These are phyloP conservation scores for Colletotrichum sp. DNA, from an alignment of 2,329 filamentous ascomycete species.

Conservation along the genomic window DNA sequence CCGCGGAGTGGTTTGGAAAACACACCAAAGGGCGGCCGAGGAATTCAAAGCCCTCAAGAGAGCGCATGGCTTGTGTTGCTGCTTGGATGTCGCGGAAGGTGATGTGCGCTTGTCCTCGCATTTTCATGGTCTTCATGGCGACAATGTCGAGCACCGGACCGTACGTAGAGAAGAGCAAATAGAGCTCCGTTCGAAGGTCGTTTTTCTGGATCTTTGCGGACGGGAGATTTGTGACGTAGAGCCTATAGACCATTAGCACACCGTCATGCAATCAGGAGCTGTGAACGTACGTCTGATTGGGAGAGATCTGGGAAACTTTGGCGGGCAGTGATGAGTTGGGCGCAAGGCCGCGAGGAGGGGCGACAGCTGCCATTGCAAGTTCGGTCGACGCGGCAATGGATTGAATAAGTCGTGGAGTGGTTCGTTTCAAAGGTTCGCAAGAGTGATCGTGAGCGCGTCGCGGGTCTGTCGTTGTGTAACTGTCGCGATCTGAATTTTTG, in stretches of 20 bases:
- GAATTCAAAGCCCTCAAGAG: constrained; percentile 84
- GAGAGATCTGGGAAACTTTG: constrained; percentile 62
- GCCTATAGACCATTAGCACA: constrained; percentile 50
- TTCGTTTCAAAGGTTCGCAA: neutral
- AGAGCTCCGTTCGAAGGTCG: constrained; percentile 85
- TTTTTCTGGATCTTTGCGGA: constrained; percentile 89
- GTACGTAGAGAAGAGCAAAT: constrained; percentile 93
- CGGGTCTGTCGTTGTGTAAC: neutral
- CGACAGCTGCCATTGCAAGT: constrained; percentile 38
- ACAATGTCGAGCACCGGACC: constrained; percentile 92
- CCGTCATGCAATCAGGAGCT: neutral
- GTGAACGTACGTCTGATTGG: constrained; percentile 75
- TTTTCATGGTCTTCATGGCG: constrained; percentile 85
- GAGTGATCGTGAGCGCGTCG: neutral
- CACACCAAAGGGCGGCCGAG: constrained; percentile 85
- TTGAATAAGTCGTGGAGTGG: neutral
- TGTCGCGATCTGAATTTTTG: constrained; percentile 13
- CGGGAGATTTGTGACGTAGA: constrained; percentile 87
- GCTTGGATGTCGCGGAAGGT: constrained; percentile 88
- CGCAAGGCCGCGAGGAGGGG: constrained; percentile 40
- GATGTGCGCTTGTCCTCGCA: constrained; percentile 95
- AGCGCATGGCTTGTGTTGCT: constrained; percentile 92
- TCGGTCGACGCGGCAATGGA: neutral
- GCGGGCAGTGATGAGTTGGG: constrained; percentile 48
- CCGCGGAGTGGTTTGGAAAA: neutral